Conservation (phyloP, 129 eudicot genomes). For the Artemisia tridentata region DNA sequence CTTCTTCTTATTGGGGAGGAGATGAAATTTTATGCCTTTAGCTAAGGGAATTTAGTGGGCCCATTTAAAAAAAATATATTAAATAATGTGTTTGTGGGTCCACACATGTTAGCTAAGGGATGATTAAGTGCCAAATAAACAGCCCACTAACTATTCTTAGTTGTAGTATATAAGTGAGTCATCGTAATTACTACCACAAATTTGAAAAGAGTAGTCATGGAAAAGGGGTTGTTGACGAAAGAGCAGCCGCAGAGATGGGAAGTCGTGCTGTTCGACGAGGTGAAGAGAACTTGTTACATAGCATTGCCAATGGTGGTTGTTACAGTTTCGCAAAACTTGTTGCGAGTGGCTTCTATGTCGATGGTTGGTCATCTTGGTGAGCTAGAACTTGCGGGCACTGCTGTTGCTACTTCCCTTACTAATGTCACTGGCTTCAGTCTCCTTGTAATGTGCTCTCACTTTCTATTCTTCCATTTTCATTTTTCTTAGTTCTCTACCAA, state of each 20-base stretch:
- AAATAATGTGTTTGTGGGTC: too few species aligned
- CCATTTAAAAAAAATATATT: too few species aligned
- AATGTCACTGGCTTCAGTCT: slow-evolving; percentile 74
- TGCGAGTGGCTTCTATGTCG: slow-evolving; percentile 50
- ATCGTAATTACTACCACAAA: too few species aligned
- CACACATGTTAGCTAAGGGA: too few species aligned
- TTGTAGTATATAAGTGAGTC: too few species aligned
- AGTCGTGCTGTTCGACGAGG: slow-evolving; percentile 36
- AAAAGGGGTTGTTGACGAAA: slow-evolving; percentile 19
- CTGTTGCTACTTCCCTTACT: slow-evolving; percentile 63
- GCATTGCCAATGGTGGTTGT: slow-evolving; percentile 60
- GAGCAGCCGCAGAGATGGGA: slow-evolving; percentile 11
- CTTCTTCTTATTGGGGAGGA: too few species aligned
- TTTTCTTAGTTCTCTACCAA: background rate
- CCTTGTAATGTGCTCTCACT: slow-evolving; percentile 31
- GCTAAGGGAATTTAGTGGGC: too few species aligned
- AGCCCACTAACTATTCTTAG: too few species aligned
- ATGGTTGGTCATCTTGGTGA: slow-evolving; percentile 74
- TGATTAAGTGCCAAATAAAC: too few species aligned
- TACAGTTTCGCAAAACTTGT: slow-evolving; percentile 47
- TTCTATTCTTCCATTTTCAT: background rate
- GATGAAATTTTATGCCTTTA: too few species aligned
- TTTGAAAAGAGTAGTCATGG: slow-evolving; percentile 10
- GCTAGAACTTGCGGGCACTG: slow-evolving; percentile 44
- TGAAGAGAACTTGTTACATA: slow-evolving; percentile 44